Evolutionary conservation across 495 filamentous ascomycete genomes (phyloP).

Genomic region (Melanomma pulvis-pyrius): DNA sequence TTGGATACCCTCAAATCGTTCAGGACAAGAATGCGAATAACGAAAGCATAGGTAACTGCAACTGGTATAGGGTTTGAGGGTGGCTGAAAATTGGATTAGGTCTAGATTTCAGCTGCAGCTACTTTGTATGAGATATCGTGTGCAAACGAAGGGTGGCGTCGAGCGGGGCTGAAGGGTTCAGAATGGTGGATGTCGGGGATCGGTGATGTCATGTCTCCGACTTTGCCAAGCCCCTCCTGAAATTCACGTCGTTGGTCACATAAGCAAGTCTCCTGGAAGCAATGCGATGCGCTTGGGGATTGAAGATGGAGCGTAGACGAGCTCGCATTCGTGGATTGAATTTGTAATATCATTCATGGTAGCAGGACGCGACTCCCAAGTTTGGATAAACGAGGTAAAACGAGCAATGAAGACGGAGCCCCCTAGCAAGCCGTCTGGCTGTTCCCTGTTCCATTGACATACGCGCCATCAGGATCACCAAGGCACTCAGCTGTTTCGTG

Average conservation of each 20-base stretch:
- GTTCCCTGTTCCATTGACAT: constrained; percentile 35
- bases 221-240: constrained; percentile 10
- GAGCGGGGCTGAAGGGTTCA: background rate
- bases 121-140: background rate
- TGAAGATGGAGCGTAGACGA: background rate
- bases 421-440: constrained; percentile 18
- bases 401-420: background rate
- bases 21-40: background rate
- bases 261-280: background rate
- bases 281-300: background rate
- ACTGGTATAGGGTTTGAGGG: background rate
- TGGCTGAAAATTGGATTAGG: background rate
- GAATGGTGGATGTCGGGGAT: constrained; percentile 9
- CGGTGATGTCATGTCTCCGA: constrained; percentile 22
- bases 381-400: constrained; percentile 10
- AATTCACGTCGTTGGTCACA: constrained; percentile 1
- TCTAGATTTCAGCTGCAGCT: too few species aligned
- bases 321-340: background rate
- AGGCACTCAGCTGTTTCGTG: constrained; percentile 51
- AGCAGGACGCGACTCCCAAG: background rate
- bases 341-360: constrained; percentile 1
- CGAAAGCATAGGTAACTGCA: background rate
- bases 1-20: too few species aligned
- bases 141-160: background rate
- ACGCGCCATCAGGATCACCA: constrained; percentile 51